Conservation (phyloP, 1,284 basidiomycete genomes). For the Ustilago trichophora region DNA sequence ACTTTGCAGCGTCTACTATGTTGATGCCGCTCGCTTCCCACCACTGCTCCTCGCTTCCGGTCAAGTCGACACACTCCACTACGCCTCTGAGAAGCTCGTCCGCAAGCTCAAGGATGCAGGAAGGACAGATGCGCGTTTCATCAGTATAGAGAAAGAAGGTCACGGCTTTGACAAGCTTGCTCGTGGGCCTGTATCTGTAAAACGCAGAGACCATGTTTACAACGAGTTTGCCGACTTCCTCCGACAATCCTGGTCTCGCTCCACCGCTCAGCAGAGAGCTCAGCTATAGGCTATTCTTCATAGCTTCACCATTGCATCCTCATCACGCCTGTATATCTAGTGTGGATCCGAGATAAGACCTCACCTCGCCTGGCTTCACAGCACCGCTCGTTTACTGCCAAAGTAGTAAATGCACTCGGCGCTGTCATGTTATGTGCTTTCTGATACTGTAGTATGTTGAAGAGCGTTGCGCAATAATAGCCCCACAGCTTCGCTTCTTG, state of each 20-base stretch:
- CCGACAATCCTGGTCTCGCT: constrained; percentile 55
- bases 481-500: too few relatives aligned
- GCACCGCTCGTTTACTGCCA: too few relatives aligned
- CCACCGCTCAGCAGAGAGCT: constrained; percentile 2
- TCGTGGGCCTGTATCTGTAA: constrained; percentile 25
- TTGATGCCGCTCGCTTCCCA: constrained; percentile 37
- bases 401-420: too few relatives aligned
- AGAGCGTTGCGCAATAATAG: too few relatives aligned
- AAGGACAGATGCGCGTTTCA: constrained; percentile 33
- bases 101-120: constrained; percentile 42
- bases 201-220: constrained; percentile 38
- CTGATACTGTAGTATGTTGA: too few relatives aligned
- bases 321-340: too few relatives aligned
- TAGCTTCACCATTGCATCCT: too few relatives aligned
- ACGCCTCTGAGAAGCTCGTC: constrained; percentile 46
- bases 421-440: too few relatives aligned
- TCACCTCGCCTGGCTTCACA: too few relatives aligned
- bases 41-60: constrained; percentile 46
- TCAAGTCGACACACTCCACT: constrained; percentile 49
- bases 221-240: constrained; percentile 30
- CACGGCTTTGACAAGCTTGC: constrained; percentile 61
- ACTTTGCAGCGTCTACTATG: constrained; percentile 33
- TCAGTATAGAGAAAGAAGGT: constrained; percentile 45
- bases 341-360: too few relatives aligned
- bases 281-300: too few relatives aligned